A percentile compares a stretch with the other conserved stretches of the same genome.
phyloP scores from a whole-genome alignment of 495 filamentous ascomycete species.

The Penicillium flavigenum region DNA sequence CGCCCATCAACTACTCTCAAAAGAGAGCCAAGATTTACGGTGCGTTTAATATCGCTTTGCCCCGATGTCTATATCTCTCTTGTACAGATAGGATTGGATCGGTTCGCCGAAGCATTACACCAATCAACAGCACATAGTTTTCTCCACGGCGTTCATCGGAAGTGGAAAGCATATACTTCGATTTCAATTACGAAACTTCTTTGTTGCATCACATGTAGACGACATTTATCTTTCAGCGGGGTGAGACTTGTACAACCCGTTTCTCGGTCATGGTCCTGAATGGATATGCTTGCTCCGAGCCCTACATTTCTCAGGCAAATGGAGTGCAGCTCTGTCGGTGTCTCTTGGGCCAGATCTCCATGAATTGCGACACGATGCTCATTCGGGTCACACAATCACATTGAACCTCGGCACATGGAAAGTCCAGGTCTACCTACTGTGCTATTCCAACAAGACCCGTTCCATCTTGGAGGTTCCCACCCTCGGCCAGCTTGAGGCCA shows the following conservation, averaged over 20 bases:
- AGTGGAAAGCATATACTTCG: neutral
- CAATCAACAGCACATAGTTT: constrained; percentile 13
- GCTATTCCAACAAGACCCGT: neutral
- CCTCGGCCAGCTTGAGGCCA: neutral
- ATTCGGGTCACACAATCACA: constrained; percentile 7
- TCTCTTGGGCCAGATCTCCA: neutral
- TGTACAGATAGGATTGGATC: constrained; percentile 16
- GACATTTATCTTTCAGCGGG: neutral
- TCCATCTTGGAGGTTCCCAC: neutral
- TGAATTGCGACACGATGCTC: neutral
- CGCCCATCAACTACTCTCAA: neutral
- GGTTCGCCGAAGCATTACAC: constrained; percentile 2
- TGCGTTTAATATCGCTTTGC: neutral
- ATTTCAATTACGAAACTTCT: neutral
- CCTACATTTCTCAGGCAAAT: neutral
- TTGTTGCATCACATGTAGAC: constrained; percentile 7
- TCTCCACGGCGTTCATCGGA: neutral
- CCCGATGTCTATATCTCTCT: constrained; percentile 6
- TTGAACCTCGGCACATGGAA: constrained; percentile 6
- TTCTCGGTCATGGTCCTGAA: neutral
- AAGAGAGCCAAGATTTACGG: neutral
- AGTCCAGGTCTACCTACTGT: neutral
- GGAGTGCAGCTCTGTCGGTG: neutral
- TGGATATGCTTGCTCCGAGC: neutral
- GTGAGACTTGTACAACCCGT: constrained; percentile 3